Evolutionary conservation across 352 stramenopile species (phyloP), one percentile per base, ranked within the genome.

Genomic region (Phytophthora megakarya): DNA sequence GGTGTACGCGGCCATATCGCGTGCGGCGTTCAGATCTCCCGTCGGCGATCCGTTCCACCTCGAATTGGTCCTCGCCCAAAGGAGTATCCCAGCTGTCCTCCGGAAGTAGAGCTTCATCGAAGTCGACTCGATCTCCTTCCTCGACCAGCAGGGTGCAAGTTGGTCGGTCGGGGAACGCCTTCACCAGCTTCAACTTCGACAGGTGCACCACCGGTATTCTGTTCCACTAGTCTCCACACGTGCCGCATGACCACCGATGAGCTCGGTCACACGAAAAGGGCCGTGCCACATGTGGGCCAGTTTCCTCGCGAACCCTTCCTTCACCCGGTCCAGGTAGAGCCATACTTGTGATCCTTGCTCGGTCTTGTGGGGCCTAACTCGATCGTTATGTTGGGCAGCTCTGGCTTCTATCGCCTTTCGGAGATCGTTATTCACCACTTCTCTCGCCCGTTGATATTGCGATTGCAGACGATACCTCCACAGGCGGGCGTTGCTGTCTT

Each of bases 221-320:
- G 55, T 61, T 2, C 23, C 22, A 5, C 23, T 7, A 13, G 30
- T 48, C 22, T 65, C 18, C 0, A 71, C 40, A 16, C 53, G 51
- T 11, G 45, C 46, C 12, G 45, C 42, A 18, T 68, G 53, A 9
- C 73, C 39, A 0, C 40, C 35, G 2, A 46, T 19, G n/a, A 53
- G 64, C 28, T 74, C 61, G 0, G 51, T 33, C n/a, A n/a, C n/a
- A n/a, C n/a, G n/a, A n/a, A n/a, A n/a, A n/a, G n/a, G n/a, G n/a
- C n/a, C n/a, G n/a, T n/a, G n/a, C n/a, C n/a, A n/a, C n/a, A n/a
- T n/a, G n/a, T n/a, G n/a, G n/a, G n/a, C n/a, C n/a, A n/a, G 35
- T 70, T 69, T 64, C 58, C 70, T 25, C 12, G 50, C 73, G 54
- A 52, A 58, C 3, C 38, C 57, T 15, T 38, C 33, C 4, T 60